Conservation (phyloP, 441 rosid genomes). For the Pelargonium fulgidum region DNA sequence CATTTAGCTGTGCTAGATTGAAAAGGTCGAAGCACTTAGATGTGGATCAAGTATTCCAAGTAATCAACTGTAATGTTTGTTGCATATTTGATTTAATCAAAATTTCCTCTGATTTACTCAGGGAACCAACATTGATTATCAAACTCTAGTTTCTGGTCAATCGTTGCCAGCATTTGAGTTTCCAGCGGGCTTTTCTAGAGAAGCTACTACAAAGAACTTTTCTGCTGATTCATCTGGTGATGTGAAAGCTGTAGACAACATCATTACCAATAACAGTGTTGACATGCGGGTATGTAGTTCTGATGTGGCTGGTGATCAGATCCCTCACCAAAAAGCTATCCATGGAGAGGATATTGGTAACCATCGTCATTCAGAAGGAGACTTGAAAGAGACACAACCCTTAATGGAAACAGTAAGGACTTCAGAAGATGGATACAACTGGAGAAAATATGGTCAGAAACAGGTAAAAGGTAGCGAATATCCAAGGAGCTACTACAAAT, state of each 20-base stretch:
- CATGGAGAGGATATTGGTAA: slow-evolving; percentile 22
- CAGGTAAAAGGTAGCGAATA: slow-evolving; percentile 91
- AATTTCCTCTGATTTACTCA: slow-evolving; percentile 9
- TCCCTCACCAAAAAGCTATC: slow-evolving; percentile 18
- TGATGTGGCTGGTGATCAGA: slow-evolving; percentile 20
- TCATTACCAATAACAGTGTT: slow-evolving; percentile 17
- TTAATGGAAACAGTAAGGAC: slow-evolving; percentile 31
- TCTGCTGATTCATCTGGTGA: slow-evolving; percentile 23
- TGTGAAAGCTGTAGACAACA: slow-evolving; percentile 21
- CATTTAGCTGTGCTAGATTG: too few relatives aligned
- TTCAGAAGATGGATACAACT: slow-evolving; percentile 71
- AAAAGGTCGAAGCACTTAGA: not conserved
- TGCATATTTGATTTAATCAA: not conserved
- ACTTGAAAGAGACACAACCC: slow-evolving; percentile 26
- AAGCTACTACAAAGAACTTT: slow-evolving; percentile 24
- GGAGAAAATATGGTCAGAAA: slow-evolving; percentile 96
- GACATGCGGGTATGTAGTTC: slow-evolving; percentile 27
- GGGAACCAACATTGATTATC: slow-evolving; percentile 25
- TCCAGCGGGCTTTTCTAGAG: slow-evolving; percentile 24
- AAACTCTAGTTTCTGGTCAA: slow-evolving; percentile 22
- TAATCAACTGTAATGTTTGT: not conserved
- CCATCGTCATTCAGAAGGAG: slow-evolving; percentile 23
- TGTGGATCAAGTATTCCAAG: not conserved
- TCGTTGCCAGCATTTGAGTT: slow-evolving; percentile 32
- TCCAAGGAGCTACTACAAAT: slow-evolving; percentile 89